Conservation (phyloP, 805 yeast genomes). For the Candida xyloterini region DNA sequence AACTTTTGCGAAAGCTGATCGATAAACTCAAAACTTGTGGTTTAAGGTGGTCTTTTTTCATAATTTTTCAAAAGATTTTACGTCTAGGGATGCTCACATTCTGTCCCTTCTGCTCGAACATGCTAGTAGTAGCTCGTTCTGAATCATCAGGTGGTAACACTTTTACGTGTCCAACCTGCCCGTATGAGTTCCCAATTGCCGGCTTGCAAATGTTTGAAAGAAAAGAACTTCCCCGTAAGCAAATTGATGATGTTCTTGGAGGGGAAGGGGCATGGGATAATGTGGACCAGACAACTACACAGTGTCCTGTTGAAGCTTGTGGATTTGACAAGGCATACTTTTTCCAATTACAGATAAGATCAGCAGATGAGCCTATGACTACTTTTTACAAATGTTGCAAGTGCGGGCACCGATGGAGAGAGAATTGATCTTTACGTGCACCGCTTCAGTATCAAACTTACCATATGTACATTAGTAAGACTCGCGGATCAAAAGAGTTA, state of each 20-base stretch:
- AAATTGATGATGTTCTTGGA: slow-evolving; percentile 94
- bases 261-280: slow-evolving; percentile 99
- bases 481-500: too few relatives aligned
- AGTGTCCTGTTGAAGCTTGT: slow-evolving; percentile 86
- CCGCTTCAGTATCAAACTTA: background rate
- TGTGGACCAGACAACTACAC: slow-evolving; percentile 91
- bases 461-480: background rate
- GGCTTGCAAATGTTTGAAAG: slow-evolving; percentile 86
- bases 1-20: too few relatives aligned
- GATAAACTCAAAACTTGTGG: background rate
- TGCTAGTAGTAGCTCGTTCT: slow-evolving; percentile 72
- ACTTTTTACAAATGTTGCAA: slow-evolving; percentile 93
- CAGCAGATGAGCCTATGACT: slow-evolving; percentile 99
- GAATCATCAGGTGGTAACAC: slow-evolving; percentile 52
- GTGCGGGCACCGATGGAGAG: slow-evolving; percentile 96
- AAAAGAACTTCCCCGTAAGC: slow-evolving; percentile 76
- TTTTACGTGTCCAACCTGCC: slow-evolving; percentile 90
- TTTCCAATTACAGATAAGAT: slow-evolving; percentile 93
- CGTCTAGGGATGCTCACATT: slow-evolving; percentile 70
- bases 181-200: slow-evolving; percentile 85
- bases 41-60: background rate
- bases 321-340: slow-evolving; percentile 90
- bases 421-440: slow-evolving; percentile 47
- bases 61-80: background rate
- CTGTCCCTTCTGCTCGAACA: slow-evolving; percentile 92